These are phyloP conservation scores for Annulohypoxylon bovei DNA, from an alignment of 495 filamentous ascomycete genomes.

Conservation along the genomic window DNA sequence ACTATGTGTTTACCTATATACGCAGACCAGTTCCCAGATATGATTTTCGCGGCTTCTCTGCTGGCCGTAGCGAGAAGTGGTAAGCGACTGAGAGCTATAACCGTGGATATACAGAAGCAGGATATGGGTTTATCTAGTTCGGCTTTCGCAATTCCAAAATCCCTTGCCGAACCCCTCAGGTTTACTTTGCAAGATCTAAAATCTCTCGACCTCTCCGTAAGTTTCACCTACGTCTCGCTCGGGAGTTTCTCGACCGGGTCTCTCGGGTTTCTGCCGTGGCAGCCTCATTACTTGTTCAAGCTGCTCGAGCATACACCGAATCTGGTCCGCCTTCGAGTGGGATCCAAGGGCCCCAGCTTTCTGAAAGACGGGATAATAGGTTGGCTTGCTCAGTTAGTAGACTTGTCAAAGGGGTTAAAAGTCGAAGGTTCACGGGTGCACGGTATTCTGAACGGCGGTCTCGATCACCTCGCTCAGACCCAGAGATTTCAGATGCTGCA, in stretches of 20 bases:
- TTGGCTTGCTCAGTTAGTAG: slow-evolving; percentile 30
- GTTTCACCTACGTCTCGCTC: slow-evolving; percentile 35
- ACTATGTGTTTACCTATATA: not conserved
- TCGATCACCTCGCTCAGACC: not conserved
- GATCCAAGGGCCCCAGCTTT: slow-evolving; percentile 27
- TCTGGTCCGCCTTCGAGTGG: slow-evolving; percentile 29
- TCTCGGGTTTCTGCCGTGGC: slow-evolving; percentile 33
- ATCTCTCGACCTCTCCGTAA: slow-evolving; percentile 38
- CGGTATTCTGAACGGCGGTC: not conserved
- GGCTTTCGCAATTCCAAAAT: slow-evolving; percentile 33
- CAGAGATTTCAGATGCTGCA: slow-evolving; percentile 19
- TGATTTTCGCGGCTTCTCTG: slow-evolving; percentile 33
- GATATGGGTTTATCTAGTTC: slow-evolving; percentile 41
- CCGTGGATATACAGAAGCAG: slow-evolving; percentile 26
- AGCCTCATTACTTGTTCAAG: slow-evolving; percentile 38
- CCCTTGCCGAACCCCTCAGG: slow-evolving; percentile 17
- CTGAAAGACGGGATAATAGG: slow-evolving; percentile 32
- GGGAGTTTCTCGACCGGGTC: slow-evolving; percentile 32
- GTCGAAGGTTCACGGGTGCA: not conserved
- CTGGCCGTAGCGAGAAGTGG: slow-evolving; percentile 33
- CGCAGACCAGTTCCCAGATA: slow-evolving; percentile 35
- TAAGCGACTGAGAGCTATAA: slow-evolving; percentile 20
- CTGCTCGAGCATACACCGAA: slow-evolving; percentile 40
- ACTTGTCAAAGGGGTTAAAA: slow-evolving; percentile 15
- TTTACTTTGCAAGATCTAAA: slow-evolving; percentile 13